A percentile compares a stretch with the other conserved stretches of the same genome.
These are phyloP conservation scores for Debaryomyces maramus DNA, from an alignment of 805 yeast genomes.

Conservation along the genomic window DNA sequence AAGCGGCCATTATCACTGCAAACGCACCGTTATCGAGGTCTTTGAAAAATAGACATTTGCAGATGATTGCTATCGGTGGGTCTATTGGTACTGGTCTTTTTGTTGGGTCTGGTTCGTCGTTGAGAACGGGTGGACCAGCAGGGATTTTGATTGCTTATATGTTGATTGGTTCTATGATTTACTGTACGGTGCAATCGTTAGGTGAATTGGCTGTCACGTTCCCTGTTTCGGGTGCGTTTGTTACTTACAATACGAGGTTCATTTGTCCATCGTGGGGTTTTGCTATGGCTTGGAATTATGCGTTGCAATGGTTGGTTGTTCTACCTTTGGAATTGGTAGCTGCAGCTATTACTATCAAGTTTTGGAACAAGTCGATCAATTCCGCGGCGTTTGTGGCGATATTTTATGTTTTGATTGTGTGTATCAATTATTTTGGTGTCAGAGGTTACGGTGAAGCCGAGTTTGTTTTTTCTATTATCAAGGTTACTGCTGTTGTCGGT, in stretches of 20 bases:
- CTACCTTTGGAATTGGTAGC: conserved; percentile 63
- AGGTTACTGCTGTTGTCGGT: conserved; percentile 61
- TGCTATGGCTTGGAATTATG: conserved; percentile 56
- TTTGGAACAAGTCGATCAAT: conserved; percentile 53
- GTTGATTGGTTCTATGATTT: conserved; percentile 58
- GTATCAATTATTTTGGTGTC: conserved; percentile 52
- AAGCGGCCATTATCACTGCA: conserved; percentile 43
- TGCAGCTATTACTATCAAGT: conserved; percentile 55
- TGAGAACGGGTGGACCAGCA: conserved; percentile 74
- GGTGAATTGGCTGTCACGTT: conserved; percentile 64
- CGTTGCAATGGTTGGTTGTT: conserved; percentile 55
- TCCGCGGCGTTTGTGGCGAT: conserved; percentile 64
- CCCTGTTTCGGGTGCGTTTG: conserved; percentile 70
- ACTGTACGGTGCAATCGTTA: conserved; percentile 47
- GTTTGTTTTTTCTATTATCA: conserved; percentile 63
- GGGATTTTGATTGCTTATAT: conserved; percentile 60
- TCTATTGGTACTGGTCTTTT: conserved; percentile 83
- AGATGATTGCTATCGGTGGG: conserved; percentile 83
- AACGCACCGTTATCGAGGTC: conserved; percentile 51
- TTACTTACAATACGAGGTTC: conserved; percentile 58
- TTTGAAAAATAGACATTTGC: conserved; percentile 64
- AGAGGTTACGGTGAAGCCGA: conserved; percentile 63
- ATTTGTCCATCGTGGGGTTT: conserved; percentile 63
- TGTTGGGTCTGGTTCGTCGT: conserved; percentile 67
- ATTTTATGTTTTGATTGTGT: conserved; percentile 47